These are phyloP conservation scores for Solanum medicagineum DNA, from an alignment of 257 asterid genomes.

Conservation along the genomic window DNA sequence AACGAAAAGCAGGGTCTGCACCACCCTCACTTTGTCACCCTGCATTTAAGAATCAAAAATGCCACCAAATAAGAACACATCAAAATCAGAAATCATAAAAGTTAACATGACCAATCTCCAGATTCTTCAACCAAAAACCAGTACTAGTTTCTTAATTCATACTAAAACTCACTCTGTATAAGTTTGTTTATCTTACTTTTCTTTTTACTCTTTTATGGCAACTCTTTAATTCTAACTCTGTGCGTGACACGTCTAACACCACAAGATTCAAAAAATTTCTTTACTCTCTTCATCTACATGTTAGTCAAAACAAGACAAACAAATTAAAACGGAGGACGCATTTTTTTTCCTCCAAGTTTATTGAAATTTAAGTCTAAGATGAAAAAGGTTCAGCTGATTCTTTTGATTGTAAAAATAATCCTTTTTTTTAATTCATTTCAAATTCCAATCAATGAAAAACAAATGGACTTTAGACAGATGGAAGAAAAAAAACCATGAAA, in stretches of 20 bases:
- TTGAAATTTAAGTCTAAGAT: background rate
- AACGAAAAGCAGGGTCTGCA: conserved; percentile 82
- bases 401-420: background rate
- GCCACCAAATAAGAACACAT: background rate
- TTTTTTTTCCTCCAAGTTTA: background rate
- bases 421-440: background rate
- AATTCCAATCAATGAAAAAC: background rate
- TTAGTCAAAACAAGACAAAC: background rate
- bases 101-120: background rate
- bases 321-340: background rate
- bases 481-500: background rate
- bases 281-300: background rate
- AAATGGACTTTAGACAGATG: background rate
- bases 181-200: background rate
- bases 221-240: background rate
- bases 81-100: background rate
- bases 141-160: background rate
- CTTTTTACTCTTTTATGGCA: background rate
- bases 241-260: background rate
- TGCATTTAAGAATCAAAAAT: conserved; percentile 3
- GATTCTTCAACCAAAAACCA: background rate
- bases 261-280: background rate
- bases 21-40: conserved; percentile 90
- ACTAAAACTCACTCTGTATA: background rate
- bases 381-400: background rate